Base-by-base conservation (phyloP, 768 basidiomycete species). In the Coprinopsis cinerea region DNA sequence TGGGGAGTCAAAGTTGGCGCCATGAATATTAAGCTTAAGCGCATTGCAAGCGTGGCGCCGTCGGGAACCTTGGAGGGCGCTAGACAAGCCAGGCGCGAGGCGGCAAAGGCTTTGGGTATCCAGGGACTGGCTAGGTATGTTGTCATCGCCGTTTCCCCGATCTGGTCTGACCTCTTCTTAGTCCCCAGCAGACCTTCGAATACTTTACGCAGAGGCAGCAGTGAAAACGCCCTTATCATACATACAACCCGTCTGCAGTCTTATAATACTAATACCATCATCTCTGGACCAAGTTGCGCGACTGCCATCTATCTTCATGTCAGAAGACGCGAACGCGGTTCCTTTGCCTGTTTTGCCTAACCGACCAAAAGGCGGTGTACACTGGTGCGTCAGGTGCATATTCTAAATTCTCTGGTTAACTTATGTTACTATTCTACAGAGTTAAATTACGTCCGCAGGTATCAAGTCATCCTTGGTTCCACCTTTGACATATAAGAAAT, bases 101-200 rank as follows among this genome's bases (percentile, higher is more conserved):
- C 59, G 3, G 65, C 59, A 43, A 64, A 62, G 49, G 61, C 59
- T 5, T 47, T 66, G 23, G 65, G 64, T 5, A 49, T 61, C 1
- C 18, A 43, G 7, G 61, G 58, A n/a, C 53, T 59, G 9, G 62
- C 64, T 17, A 59, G 55, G 62, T 65, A 44, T 40, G 64, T 60
- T 22, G 0, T 17, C 11, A n/a, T 17, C 13, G 2, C 30, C 28
- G 28, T 32, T 15, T 25, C 17, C n/a, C 17, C 4, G 32, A 23
- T 28, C 30, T 55, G 24, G 45, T 26, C 44, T 26, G 5, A 11
- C 2, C 14, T 34, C 45, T 32, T 3, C 28, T 17, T 44, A 65
- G 64, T 24, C 59, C 61, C 25, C 41, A 58, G 30, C 57, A 65
- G 42, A 63, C 62, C 10, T 57, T 65, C 36, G n/a, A 61, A 42